Base-by-base conservation (phyloP, 2,329 filamentous ascomycete genomes). In the Arachnopeziza araneosa region DNA sequence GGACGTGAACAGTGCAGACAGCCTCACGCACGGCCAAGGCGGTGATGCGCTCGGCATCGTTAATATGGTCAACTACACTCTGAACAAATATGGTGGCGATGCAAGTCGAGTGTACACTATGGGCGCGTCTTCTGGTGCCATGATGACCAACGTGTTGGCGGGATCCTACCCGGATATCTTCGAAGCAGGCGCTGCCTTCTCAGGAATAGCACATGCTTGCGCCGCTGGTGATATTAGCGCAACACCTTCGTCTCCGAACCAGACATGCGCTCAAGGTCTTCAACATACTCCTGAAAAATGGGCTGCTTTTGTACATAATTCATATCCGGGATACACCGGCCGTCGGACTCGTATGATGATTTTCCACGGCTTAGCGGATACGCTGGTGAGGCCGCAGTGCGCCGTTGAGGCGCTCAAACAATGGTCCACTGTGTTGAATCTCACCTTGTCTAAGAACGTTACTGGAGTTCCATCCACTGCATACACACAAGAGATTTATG, bases 61-160 rank as follows among this genome's bases (percentile, higher is more conserved):
- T 26, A 83, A 80, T 66, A 84, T 85, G 81, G 80, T 84, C 59
- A 75, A 71, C 44, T 83, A 81, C 66, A 75, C 79, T 2, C 69
- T 84, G 24, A 63, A 68, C 17, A 75, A 75, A 68, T 84, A 84
- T 71, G 72, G 73, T 2, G 80, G 75, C 26, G 79, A 85, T 64
- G 66, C 76, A 22, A 73, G 67, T 62, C 76, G 76, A 58, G 79
- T 85, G 1, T 85, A 79, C 60, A 80, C 80, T 2, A 81, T 79
- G 0, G 83, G 83, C 7, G 69, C 68, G 0, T 76, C 73, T 8
- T 79, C 76, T 0, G 77, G 77, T 2, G 76, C 73, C 24, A 79
- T 79, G 77, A 78, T 78, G 76, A 77, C 77, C 12, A 78, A 79
- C 63, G 76, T 79, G 64, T 67, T 80, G 57, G 75, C 75, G 1